Conservation (phyloP, 2,329 filamentous ascomycete species). For the Aspergillus sp. region DNA sequence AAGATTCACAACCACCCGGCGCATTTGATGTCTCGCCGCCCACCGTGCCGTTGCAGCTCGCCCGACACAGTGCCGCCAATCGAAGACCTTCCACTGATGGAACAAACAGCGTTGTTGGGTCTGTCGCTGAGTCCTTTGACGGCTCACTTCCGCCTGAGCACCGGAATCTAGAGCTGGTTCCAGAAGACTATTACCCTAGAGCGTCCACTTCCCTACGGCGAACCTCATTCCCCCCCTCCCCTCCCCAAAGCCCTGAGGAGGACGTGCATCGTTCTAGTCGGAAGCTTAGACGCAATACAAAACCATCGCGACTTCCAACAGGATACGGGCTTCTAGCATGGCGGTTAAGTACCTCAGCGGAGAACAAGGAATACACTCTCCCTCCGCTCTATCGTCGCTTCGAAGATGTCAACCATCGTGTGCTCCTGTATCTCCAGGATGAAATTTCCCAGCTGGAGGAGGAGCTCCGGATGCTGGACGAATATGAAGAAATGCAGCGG, state of each 20-base stretch:
- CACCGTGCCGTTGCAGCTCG: conserved; percentile 27
- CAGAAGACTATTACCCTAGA: conserved; percentile 34
- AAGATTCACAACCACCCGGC: conserved; percentile 28
- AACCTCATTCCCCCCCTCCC: conserved; percentile 32
- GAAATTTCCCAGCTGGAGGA: conserved; percentile 80
- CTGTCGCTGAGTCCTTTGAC: conserved; percentile 14
- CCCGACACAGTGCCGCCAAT: conserved; percentile 22
- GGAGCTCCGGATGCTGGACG: conserved; percentile 69
- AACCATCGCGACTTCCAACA: conserved; percentile 24
- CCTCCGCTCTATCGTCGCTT: conserved; percentile 79
- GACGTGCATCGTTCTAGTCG: conserved; percentile 21
- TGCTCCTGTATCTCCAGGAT: conserved; percentile 81
- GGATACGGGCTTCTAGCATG: conserved; percentile 39
- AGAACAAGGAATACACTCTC: conserved; percentile 28
- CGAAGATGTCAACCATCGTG: conserved; percentile 75
- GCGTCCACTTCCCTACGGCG: conserved; percentile 21
- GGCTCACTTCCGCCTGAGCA: conserved; percentile 23
- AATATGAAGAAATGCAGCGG: conserved; percentile 48
- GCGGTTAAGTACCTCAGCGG: conserved; percentile 30
- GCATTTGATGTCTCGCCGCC: conserved; percentile 27
- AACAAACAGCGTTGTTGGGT: conserved; percentile 16
- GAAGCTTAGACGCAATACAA: conserved; percentile 24
- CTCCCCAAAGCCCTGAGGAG: conserved; percentile 35
- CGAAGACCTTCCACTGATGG: conserved; percentile 24
- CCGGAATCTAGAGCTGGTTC: conserved; percentile 32